Evolutionary conservation across 2,329 filamentous ascomycete species (phyloP), one percentile per base, ranked within the genome.

Genomic region (Macrophomina phaseolina): DNA sequence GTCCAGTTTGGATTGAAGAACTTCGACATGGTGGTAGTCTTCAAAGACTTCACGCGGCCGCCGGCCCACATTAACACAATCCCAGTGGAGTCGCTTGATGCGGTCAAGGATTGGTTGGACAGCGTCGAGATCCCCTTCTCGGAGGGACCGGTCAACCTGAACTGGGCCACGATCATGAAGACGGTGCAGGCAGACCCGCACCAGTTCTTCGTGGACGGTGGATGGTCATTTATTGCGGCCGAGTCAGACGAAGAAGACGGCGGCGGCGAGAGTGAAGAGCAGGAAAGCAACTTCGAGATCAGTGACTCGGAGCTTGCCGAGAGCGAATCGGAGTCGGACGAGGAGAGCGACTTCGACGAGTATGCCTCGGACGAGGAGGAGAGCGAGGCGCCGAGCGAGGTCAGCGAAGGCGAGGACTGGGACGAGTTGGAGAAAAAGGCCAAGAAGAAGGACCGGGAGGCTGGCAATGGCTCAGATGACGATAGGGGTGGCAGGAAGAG

Each of bases 81-180:
- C 70, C 96, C 95, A 0, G 93, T 99, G 30, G 95, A 99, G 76
- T 92, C 91, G 2, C 85, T 99, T 3, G 95, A 99, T 72, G 90
- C 92, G 64, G 94, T 99, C 71, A 98, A 98, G 80, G 96, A 99
- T 76, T 99, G 95, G 90, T 87, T 99, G 9, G 94, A 99, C 79
- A 94, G 91, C 1, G 94, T 95, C 56, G 94, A 99, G 75, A 97
- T 99, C 75, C 90, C 95, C 18, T 98, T 90, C 83, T 91, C 89
- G 12, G 96, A 99, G 80, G 95, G 95, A 67, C 95, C 94, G 1
- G 88, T 99, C 72, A 99, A 99, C 82, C 86, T 99, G 67, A 98
- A 98, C 85, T 99, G 95, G 95, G 91, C 92, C 11, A 97, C 94
- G 16, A 99, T 99, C 76, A 99, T 99, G 93, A 99, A 99, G 86